Percentiles rank a stretch among this genome's conserved stretches.
Conservation (phyloP, 2,329 filamentous ascomycete species). For the Cercospora zeae-maydis region DNA sequence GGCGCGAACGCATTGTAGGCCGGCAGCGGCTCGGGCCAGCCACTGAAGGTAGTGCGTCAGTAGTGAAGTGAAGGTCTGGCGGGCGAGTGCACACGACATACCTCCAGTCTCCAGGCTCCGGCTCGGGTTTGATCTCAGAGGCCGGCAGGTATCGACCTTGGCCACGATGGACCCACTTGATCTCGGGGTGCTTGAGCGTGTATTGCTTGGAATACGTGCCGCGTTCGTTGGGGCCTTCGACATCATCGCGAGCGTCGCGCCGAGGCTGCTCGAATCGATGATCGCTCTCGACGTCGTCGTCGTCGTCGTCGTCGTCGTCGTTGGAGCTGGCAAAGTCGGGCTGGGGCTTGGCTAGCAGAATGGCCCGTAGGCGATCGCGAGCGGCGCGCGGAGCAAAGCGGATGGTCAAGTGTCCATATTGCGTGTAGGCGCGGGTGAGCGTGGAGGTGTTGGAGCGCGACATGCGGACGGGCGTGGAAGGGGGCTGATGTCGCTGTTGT, state of each 20-base stretch:
- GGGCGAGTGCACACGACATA: background rate
- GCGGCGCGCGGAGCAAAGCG: slow-evolving; percentile 14
- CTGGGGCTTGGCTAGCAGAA: slow-evolving; percentile 15
- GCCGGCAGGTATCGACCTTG: slow-evolving; percentile 35
- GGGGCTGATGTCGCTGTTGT: background rate
- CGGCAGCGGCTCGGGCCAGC: slow-evolving; percentile 13
- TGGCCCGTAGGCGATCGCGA: slow-evolving; percentile 14
- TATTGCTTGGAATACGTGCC: slow-evolving; percentile 35
- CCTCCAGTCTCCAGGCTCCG: slow-evolving; percentile 18
- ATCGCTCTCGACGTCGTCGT: too few relatives aligned
- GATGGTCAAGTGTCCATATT: slow-evolving; percentile 13
- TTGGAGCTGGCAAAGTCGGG: slow-evolving; percentile 7
- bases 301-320: too few relatives aligned
- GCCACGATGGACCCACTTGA: slow-evolving; percentile 35
- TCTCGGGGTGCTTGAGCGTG: slow-evolving; percentile 31
- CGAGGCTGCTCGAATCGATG: background rate
- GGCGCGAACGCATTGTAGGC: slow-evolving; percentile 12
- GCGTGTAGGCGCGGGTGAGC: slow-evolving; percentile 6
- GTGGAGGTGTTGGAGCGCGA: slow-evolving; percentile 3
- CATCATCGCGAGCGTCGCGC: slow-evolving; percentile 4
- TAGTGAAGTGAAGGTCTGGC: background rate
- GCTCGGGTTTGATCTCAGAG: slow-evolving; percentile 18
- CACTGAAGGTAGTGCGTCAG: slow-evolving; percentile 13
- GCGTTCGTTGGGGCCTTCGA: slow-evolving; percentile 31
- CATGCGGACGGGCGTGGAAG: background rate